Evolutionary conservation across 257 asterid genomes (phyloP).

Genomic region (Cinchona pubescens): DNA sequence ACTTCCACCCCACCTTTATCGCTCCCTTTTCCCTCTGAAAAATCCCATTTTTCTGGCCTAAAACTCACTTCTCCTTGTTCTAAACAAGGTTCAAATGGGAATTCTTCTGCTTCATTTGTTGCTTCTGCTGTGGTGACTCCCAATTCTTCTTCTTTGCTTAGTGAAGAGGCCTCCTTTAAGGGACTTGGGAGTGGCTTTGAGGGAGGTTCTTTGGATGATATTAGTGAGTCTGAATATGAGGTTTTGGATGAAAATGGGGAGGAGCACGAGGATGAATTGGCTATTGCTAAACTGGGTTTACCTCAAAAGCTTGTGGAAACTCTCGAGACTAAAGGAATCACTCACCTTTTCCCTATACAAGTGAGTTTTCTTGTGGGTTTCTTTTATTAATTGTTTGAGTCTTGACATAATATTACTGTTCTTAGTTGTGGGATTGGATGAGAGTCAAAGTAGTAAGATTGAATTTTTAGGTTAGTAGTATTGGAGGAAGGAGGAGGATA

Average conservation of each 20-base stretch:
- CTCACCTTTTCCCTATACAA: conserved; percentile 84
- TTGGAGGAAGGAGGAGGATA: not conserved
- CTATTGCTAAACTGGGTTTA: conserved; percentile 62
- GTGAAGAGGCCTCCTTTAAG: conserved; percentile 86
- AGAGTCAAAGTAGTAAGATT: not conserved
- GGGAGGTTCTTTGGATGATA: conserved; percentile 41
- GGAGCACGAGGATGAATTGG: conserved; percentile 52
- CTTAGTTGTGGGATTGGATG: not conserved
- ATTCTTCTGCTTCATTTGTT: conserved; percentile 33
- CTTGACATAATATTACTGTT: not conserved
- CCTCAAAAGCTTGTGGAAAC: conserved; percentile 69
- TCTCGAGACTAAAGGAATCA: conserved; percentile 75
- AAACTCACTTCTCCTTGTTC: conserved; percentile 5
- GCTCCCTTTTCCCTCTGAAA: conserved; percentile 45
- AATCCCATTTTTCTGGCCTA: conserved; percentile 32
- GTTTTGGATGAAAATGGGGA: conserved; percentile 16
- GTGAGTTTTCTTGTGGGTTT: conserved; percentile 22
- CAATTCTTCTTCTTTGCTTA: conserved; percentile 71
- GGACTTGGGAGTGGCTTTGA: conserved; percentile 67
- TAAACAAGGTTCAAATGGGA: conserved; percentile 10
- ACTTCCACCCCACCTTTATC: conserved; percentile 36
- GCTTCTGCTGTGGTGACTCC: conserved; percentile 67
- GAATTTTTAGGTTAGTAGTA: not conserved
- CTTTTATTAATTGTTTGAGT: too few species aligned
- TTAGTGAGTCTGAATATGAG: conserved; percentile 33